Base-by-base conservation (phyloP, 2,329 filamentous ascomycete species). In the Exserohilum rostratum region DNA sequence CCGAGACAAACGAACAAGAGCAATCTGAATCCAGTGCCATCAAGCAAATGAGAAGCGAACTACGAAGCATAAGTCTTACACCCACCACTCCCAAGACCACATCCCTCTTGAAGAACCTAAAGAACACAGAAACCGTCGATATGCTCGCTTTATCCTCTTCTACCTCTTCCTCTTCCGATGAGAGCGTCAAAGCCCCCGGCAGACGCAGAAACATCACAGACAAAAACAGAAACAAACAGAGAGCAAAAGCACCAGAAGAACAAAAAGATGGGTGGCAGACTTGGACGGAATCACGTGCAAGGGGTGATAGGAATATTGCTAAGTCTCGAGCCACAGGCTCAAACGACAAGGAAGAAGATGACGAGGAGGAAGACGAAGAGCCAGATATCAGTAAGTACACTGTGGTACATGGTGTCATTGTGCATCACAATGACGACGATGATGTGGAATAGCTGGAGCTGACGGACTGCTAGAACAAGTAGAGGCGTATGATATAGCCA, bases 331-430 rank as follows among this genome's bases (percentile, higher is more conserved):
- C 18, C 2, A 2, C 40, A 13, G 27, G 42, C 4, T 5, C 15
- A 6, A 35, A 49, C 18, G 46, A 40, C 27, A 25, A 25, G 22
- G 7, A 25, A 5, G 22, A 25, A 5, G 22, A 25, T 4, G 22
- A 25, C 7, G 10, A 20, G 5, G 39, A 55, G 3, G 40, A 46
- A 10, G 38, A 50, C 17, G n/a, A 50, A 6, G 57, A 61, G 2
- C 18, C 50, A n/a, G 55, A 57, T 20, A 55, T 51, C 2, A 53
- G 59, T 56, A 47, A 61, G 48, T 59, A 60, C 18, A 35, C n/a
- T 13, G 33, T 46, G 10, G 12, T 53, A 18, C 27, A 53, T 18
- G 55, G 53, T 27, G 12, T 54, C n/a, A 47, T 61, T 22, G 5
- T 62, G 10, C 18, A 49, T 42, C 25, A 35, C 6, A 15, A 35